Evolutionary conservation across 495 filamentous ascomycete species (phyloP).

Genomic region (Gamarada debralockiae): DNA sequence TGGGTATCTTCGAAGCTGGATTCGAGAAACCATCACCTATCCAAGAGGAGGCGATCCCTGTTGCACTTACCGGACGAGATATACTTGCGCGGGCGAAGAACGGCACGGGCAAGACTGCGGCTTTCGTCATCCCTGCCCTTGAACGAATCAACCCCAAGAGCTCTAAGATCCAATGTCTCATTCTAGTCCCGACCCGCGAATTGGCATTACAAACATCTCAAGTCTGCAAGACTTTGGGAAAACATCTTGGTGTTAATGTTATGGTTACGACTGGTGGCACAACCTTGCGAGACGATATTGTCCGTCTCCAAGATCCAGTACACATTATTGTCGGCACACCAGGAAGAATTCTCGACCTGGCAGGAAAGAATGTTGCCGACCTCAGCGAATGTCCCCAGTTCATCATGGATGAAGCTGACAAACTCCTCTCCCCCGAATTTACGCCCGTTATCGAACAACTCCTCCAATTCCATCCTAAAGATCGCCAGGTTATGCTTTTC

Average conservation of each 20-base stretch:
- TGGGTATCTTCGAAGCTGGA: constrained; percentile 98
- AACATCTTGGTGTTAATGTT: constrained; percentile 94
- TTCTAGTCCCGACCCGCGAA: constrained; percentile 94
- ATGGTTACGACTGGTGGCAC: constrained; percentile 99
- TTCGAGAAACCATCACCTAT: constrained; percentile 99
- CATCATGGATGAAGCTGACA: constrained; percentile 99
- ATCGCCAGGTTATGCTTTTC: constrained; percentile 98
- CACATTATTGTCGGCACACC: constrained; percentile 98
- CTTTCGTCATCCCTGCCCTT: constrained; percentile 93
- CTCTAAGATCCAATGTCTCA: constrained; percentile 90
- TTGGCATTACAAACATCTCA: constrained; percentile 98
- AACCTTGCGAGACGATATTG: constrained; percentile 91
- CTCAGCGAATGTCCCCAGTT: constrained; percentile 96
- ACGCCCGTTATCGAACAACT: constrained; percentile 96
- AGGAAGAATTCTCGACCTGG: constrained; percentile 89
- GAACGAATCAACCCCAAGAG: constrained; percentile 95
- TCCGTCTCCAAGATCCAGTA: constrained; percentile 87
- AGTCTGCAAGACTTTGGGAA: constrained; percentile 96
- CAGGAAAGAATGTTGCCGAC: constrained; percentile 92
- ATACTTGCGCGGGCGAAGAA: constrained; percentile 97
- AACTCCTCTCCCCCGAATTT: constrained; percentile 93
- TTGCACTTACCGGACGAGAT: constrained; percentile 90
- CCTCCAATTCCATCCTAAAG: constrained; percentile 87
- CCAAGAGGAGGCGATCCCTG: constrained; percentile 97
- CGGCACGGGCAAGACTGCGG: constrained; percentile 96